Evolutionary conservation across 768 basidiomycete genomes (phyloP), one percentile per base, ranked within the genome.

Genomic region (Xanthoconium purpureum): DNA sequence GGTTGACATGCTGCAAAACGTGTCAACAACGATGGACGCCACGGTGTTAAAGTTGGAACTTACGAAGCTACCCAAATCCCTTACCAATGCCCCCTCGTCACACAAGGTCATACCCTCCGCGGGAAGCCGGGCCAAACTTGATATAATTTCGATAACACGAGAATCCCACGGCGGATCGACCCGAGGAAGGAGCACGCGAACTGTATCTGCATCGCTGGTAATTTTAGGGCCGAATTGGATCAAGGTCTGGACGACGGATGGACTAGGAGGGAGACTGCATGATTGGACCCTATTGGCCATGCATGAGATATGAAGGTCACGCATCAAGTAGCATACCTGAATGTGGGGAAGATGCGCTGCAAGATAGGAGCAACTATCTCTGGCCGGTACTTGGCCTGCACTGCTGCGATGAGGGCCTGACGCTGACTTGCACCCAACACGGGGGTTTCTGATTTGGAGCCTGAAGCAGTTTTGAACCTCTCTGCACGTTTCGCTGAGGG

Each of bases 171-270:
- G 89, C 14, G 89, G 89, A 61, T 78, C 87, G 71, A 91, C 93
- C 8, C 92, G 82, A 61, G 78, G 77, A 49, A 94, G 74, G 24
- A 94, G 72, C 5, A 84, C 84, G 54, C 81, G 81, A 39, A 89
- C 78, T 42, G 83, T 80, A 47, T 92, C 90, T 11, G 80, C 68
- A 67, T 94, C 90, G 56, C 77, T 79, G 1, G 90, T 90, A 35
- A 92, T 81, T 14, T 94, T 91, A 35, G 87, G 81, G 3, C 91
- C 91, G 12, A 94, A 77, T 61, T 91, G 86, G 40, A 87, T 81
- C 52, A 94, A n/a, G n/a, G n/a, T n/a, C n/a, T n/a, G n/a, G n/a
- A n/a, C n/a, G n/a, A n/a, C n/a, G n/a, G n/a, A n/a, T n/a, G n/a
- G n/a, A n/a, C n/a, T n/a, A n/a, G n/a, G n/a, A n/a, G n/a, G n/a